A percentile compares a stretch with the other conserved stretches of the same genome.
These are phyloP conservation scores for bread wheat (Triticum aestivum) DNA, from an alignment of 176 grass and related monocot species.

Conservation along the genomic window DNA sequence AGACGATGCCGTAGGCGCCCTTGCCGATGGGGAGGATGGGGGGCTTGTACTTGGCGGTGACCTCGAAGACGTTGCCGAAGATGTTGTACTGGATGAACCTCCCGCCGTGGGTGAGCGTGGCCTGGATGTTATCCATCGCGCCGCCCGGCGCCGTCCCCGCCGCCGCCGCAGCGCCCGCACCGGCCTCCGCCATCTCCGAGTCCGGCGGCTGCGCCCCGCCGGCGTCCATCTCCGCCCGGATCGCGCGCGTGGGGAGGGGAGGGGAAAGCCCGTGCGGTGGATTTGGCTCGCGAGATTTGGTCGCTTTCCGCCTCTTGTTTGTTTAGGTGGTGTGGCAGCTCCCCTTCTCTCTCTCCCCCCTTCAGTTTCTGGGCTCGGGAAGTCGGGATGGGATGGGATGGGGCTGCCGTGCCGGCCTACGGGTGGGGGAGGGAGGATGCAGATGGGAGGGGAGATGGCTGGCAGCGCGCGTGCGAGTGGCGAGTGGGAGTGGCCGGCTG, in stretches of 20 bases:
- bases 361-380: background rate
- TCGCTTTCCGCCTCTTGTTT: constrained; percentile 36
- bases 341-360: background rate
- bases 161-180: background rate
- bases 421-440: background rate
- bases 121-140: constrained; percentile 79
- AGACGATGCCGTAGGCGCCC: constrained; percentile 98
- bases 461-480: too few species aligned
- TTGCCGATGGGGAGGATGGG: constrained; percentile 97
- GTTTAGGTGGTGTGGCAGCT: background rate
- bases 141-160: background rate
- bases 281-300: constrained; percentile 52
- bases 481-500: too few species aligned
- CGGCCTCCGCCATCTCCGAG: constrained; percentile 76
- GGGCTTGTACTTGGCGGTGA: constrained; percentile 87
- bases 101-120: constrained; percentile 82
- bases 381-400: too few species aligned
- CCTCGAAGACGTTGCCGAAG: constrained; percentile 95
- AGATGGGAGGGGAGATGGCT: too few species aligned
- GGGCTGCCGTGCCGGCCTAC: background rate
- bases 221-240: constrained; percentile 51
- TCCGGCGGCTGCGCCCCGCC: constrained; percentile 58
- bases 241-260: background rate
- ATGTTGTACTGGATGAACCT: constrained; percentile 98
- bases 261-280: background rate